phyloP scores from a whole-genome alignment of 768 basidiomycete genomes.

The Russula griseocarnosa region DNA sequence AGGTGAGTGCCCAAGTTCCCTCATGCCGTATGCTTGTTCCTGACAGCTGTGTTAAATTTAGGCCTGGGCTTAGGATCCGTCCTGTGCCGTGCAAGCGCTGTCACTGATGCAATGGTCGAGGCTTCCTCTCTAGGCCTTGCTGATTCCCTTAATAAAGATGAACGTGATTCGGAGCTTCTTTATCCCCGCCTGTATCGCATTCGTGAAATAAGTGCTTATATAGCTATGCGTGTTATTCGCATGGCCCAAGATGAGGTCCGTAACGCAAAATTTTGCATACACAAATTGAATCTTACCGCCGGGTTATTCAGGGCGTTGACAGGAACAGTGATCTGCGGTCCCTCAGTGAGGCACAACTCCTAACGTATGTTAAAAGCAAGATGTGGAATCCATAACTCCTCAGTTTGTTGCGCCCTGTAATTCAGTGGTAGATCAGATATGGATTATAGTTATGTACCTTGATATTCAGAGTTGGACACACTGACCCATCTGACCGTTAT shows the following conservation, averaged over 20 bases:
- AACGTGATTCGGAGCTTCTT: constrained; percentile 59
- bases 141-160: constrained; percentile 64
- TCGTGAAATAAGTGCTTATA: constrained; percentile 74
- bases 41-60: constrained; percentile 15
- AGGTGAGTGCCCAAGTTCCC: constrained; percentile 36
- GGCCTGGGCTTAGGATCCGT: constrained; percentile 80
- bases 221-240: constrained; percentile 73
- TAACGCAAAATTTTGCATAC: constrained; percentile 21
- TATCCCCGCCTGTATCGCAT: constrained; percentile 85
- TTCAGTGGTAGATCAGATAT: constrained; percentile 15
- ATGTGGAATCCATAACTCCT: constrained; percentile 64
- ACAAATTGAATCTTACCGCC: constrained; percentile 5
- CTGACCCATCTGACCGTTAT: constrained; percentile 4
- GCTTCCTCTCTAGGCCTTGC: constrained; percentile 79
- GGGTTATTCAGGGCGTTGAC: constrained; percentile 30
- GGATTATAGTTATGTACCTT: constrained; percentile 8
- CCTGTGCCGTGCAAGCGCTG: constrained; percentile 57
- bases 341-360: constrained; percentile 53
- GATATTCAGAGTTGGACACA: constrained; percentile 5
- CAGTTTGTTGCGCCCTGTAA: background rate
- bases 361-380: constrained; percentile 51
- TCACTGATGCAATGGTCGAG: constrained; percentile 88
- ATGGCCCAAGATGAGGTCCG: constrained; percentile 72
- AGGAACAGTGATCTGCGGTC: constrained; percentile 43
- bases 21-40: constrained; percentile 1